A percentile compares a stretch with the other conserved stretches of the same genome.
Evolutionary conservation across 2,329 filamentous ascomycete species (phyloP).

Genomic region (Bertia moriformis): DNA sequence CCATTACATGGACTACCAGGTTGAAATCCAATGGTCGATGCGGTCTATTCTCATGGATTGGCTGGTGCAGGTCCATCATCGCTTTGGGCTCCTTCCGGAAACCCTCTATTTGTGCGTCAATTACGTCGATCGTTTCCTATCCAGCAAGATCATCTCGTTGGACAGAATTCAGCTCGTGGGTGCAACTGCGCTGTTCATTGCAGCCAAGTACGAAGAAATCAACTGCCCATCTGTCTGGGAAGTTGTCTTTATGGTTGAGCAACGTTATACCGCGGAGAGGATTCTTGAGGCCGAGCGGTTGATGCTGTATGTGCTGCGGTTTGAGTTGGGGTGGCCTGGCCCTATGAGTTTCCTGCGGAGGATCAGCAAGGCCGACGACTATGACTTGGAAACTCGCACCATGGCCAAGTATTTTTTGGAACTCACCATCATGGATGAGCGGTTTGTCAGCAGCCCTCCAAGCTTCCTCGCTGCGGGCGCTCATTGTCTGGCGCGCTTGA

Average conservation of each 20-base stretch:
- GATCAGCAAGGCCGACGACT: slow-evolving; percentile 97
- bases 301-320: slow-evolving; percentile 93
- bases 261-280: slow-evolving; percentile 76
- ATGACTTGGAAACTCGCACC: slow-evolving; percentile 87
- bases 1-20: slow-evolving; percentile 92
- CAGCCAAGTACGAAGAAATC: slow-evolving; percentile 97
- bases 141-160: slow-evolving; percentile 84
- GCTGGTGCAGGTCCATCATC: slow-evolving; percentile 88
- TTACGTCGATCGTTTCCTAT: slow-evolving; percentile 93
- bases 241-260: slow-evolving; percentile 97
- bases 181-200: slow-evolving; percentile 87
- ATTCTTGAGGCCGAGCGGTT: slow-evolving; percentile 94
- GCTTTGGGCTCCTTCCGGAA: slow-evolving; percentile 82
- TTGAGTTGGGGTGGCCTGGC: slow-evolving; percentile 93
- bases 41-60: slow-evolving; percentile 93
- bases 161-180: slow-evolving; percentile 92
- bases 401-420: slow-evolving; percentile 97
- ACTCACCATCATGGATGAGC: slow-evolving; percentile 92
- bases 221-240: slow-evolving; percentile 89
- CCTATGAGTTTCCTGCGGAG: slow-evolving; percentile 95
- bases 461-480: slow-evolving; percentile 85
- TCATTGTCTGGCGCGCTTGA: slow-evolving; percentile 77
- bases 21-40: slow-evolving; percentile 99
- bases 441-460: slow-evolving; percentile 79
- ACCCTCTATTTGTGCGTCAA: slow-evolving; percentile 91